Conservation (phyloP, 1,284 basidiomycete genomes). For the Boletus semigastroideus region DNA sequence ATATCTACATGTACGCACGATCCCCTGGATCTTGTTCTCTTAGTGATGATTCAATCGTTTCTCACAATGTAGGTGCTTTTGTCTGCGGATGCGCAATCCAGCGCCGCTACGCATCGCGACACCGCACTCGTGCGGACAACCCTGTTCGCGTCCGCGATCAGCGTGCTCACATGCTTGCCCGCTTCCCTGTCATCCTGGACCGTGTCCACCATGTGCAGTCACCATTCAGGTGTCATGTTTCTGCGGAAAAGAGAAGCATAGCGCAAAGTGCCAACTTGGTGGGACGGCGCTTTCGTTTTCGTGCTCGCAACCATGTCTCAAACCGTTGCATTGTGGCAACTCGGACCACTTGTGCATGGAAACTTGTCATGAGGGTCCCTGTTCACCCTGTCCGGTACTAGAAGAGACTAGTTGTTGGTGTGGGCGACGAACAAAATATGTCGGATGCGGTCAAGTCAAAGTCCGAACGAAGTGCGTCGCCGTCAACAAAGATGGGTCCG, state of each 20-base stretch:
- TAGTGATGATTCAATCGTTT: not conserved
- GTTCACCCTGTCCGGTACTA: conserved; percentile 57
- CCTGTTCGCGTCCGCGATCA: conserved; percentile 70
- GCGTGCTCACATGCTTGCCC: conserved; percentile 72
- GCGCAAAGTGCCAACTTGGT: conserved; percentile 62
- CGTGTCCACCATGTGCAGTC: conserved; percentile 72
- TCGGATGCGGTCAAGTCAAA: conserved; percentile 65
- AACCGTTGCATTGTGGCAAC: conserved; percentile 62
- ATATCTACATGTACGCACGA: conserved; percentile 61
- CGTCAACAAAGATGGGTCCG: conserved; percentile 22
- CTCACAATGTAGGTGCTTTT: conserved; percentile 68
- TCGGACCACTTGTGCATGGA: conserved; percentile 55
- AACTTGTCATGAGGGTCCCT: conserved; percentile 74
- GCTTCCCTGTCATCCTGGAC: conserved; percentile 68
- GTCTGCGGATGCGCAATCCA: conserved; percentile 71
- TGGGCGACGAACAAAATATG: conserved; percentile 60
- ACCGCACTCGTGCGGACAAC: conserved; percentile 84
- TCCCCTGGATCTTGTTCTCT: rapidly evolving
- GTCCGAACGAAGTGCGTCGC: conserved; percentile 18
- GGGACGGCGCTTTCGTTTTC: conserved; percentile 19
- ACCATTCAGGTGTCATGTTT: conserved; percentile 59
- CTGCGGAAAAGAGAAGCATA: conserved; percentile 59
- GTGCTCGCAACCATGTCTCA: conserved; percentile 67
- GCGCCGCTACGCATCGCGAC: conserved; percentile 66
- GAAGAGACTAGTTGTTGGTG: conserved; percentile 74